Evolutionary conservation across 805 yeast genomes (phyloP).

Genomic region (Candida wancherniae): DNA sequence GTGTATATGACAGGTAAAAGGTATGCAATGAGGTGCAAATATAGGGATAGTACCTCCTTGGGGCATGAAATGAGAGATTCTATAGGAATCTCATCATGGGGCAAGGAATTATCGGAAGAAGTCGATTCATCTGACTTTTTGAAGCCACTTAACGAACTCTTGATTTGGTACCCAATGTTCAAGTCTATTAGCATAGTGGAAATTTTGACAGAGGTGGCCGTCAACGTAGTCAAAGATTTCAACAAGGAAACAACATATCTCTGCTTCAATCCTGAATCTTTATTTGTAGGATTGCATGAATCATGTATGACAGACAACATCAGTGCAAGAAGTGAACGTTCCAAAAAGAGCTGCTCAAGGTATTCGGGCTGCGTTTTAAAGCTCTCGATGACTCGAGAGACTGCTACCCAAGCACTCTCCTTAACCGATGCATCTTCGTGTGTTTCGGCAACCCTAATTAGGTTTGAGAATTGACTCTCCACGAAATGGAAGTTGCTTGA

Average conservation of each 20-base stretch:
- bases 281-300: conserved; percentile 13
- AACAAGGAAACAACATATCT: conserved; percentile 22
- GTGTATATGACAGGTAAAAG: conserved; percentile 50
- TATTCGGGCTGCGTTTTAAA: conserved; percentile 40
- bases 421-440: conserved; percentile 55
- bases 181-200: conserved; percentile 43
- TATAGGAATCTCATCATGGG: conserved; percentile 38
- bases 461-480: conserved; percentile 52
- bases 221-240: conserved; percentile 42
- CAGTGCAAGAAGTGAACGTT: conserved; percentile 7
- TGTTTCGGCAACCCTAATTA: conserved; percentile 52
- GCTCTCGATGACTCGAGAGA: conserved; percentile 52
- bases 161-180: conserved; percentile 44
- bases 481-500: conserved; percentile 43
- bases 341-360: conserved; percentile 40
- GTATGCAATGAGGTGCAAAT: conserved; percentile 52
- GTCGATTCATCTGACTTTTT: conserved; percentile 26
- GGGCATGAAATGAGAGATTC: conserved; percentile 75
- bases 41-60: conserved; percentile 53
- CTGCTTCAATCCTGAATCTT: conserved; percentile 10
- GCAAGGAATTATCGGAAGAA: neutral
- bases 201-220: conserved; percentile 40
- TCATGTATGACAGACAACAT: conserved; percentile 10
- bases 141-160: conserved; percentile 47
- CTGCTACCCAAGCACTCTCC: conserved; percentile 62